Evolutionary conservation across 2,329 filamentous ascomycete genomes (phyloP).

Genomic region (Byssoonygena ceratinophila): DNA sequence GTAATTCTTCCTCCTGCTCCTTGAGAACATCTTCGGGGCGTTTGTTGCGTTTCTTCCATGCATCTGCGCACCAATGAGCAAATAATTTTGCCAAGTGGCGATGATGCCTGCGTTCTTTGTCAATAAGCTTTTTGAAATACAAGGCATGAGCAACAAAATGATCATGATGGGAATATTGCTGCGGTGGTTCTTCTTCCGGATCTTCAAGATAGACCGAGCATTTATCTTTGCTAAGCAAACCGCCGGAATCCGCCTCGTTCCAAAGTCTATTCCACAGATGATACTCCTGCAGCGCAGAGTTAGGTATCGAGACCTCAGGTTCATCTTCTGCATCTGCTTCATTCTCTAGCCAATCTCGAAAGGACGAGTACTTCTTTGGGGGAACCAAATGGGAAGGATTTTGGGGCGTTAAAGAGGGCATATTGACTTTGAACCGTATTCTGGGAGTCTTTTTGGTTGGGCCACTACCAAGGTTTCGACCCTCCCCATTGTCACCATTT

Average conservation of each 20-base stretch:
- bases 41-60: conserved; percentile 35
- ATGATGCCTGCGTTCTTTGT: conserved; percentile 68
- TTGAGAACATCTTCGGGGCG: conserved; percentile 63
- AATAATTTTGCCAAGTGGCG: conserved; percentile 64
- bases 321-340: conserved; percentile 39
- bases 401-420: conserved; percentile 41
- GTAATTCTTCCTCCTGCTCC: conserved; percentile 60
- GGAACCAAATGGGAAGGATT: conserved; percentile 43
- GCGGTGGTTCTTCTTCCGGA: conserved; percentile 58
- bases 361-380: conserved; percentile 40
- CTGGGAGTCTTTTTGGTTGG: conserved; percentile 24
- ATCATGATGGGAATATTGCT: conserved; percentile 78
- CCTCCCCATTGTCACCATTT: background rate
- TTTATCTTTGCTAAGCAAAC: conserved; percentile 57
- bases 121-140: conserved; percentile 70
- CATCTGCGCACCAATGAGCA: conserved; percentile 46
- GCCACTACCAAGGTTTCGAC: conserved; percentile 13
- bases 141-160: conserved; percentile 69
- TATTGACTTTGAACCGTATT: conserved; percentile 42
- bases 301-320: conserved; percentile 42
- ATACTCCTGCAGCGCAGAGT: conserved; percentile 59
- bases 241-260: conserved; percentile 62
- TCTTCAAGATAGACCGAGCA: conserved; percentile 67
- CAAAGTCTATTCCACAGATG: conserved; percentile 58
- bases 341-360: conserved; percentile 54